Evolutionary conservation across 2,329 filamentous ascomycete species (phyloP).

Genomic region (Colletotrichum tanaceti): DNA sequence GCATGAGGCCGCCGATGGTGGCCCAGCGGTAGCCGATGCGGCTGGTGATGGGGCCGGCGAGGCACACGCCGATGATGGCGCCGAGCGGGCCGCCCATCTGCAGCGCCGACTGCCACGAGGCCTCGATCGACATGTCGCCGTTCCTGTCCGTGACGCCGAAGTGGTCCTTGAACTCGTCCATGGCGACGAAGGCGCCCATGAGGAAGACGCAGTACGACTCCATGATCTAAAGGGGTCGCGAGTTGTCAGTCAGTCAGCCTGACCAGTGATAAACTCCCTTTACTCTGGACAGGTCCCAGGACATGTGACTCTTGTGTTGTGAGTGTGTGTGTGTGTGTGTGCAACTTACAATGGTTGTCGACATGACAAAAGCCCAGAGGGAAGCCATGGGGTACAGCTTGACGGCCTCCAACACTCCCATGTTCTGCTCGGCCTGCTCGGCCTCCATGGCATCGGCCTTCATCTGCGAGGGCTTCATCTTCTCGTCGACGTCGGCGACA

Average conservation of each 20-base stretch:
- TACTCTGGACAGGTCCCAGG: too few relatives aligned
- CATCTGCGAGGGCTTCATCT: constrained; percentile 54
- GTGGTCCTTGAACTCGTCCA: constrained; percentile 55
- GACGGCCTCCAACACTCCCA: constrained; percentile 51
- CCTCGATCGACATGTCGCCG: constrained; percentile 54
- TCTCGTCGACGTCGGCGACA: constrained; percentile 47
- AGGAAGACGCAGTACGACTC: constrained; percentile 73
- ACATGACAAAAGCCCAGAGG: constrained; percentile 55
- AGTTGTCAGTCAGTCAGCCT: constrained; percentile 42
- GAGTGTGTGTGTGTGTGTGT: too few relatives aligned
- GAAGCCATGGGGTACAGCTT: constrained; percentile 51
- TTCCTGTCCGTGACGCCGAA: constrained; percentile 57
- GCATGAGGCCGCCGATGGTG: constrained; percentile 65
- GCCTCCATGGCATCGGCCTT: constrained; percentile 67
- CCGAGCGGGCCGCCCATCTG: constrained; percentile 66
- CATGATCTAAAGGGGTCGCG: constrained; percentile 63
- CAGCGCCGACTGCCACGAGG: constrained; percentile 69
- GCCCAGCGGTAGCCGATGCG: constrained; percentile 69
- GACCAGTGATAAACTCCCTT: constrained; percentile 14
- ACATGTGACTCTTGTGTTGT: too few relatives aligned
- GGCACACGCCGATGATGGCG: constrained; percentile 68
- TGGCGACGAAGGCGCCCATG: constrained; percentile 68
- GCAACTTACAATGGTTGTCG: constrained; percentile 54
- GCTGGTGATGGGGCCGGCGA: constrained; percentile 71
- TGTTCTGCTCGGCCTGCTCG: constrained; percentile 56